These are phyloP conservation scores for Pneumocystis murina DNA, from an alignment of 1,139 yeast genomes.

Conservation along the genomic window DNA sequence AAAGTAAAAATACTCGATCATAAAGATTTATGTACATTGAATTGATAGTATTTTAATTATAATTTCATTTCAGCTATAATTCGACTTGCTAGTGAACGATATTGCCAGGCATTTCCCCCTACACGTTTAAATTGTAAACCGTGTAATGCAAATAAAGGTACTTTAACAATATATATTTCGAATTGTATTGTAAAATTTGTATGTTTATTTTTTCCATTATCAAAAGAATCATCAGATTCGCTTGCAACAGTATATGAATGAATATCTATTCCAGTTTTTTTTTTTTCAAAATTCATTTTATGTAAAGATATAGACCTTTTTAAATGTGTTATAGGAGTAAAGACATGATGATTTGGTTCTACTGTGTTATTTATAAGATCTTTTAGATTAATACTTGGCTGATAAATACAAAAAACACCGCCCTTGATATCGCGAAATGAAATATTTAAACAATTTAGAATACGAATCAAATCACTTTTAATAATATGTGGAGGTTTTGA, in stretches of 20 bases:
- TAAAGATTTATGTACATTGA: not conserved
- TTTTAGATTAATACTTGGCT: conserved; percentile 26
- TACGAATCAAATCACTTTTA: conserved; percentile 68
- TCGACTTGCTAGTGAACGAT: not conserved
- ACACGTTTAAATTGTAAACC: conserved; percentile 93
- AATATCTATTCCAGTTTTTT: not conserved
- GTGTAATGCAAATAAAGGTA: conserved; percentile 75
- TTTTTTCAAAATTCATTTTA: not conserved
- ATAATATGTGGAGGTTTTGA: conserved; percentile 83
- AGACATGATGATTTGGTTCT: not conserved
- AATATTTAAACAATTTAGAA: conserved; percentile 62
- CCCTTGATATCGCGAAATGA: conserved; percentile 83
- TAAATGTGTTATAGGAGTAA: not conserved
- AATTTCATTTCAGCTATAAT: not conserved
- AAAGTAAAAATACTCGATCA: not conserved
- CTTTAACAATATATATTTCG: conserved; percentile 85
- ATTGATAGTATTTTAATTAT: not conserved
- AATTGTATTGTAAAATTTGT: conserved; percentile 49
- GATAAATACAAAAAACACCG: conserved; percentile 76
- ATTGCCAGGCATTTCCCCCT: conserved; percentile 77
- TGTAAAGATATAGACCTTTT: not conserved
- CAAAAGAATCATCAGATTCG: conserved; percentile 11
- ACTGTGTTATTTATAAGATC: not conserved
- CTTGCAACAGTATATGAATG: not conserved
- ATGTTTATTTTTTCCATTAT: conserved; percentile 17